A percentile compares a stretch with the other conserved stretches of the same genome.
phyloP scores from a whole-genome alignment of 371 early-diverging fungal genomes.

The Lichtheimia ornata region DNA sequence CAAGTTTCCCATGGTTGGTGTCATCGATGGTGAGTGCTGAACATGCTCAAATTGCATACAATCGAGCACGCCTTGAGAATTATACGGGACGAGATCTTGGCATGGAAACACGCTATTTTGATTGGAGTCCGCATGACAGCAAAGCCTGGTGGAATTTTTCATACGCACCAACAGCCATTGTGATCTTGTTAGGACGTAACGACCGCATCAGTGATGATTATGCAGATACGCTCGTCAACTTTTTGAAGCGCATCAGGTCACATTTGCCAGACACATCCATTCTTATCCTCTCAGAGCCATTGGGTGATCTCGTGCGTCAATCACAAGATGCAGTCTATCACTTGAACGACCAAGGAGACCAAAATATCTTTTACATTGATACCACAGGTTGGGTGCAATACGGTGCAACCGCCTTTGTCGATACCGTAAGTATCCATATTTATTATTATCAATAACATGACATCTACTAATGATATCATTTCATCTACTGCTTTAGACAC shows the following conservation, averaged over 20 bases:
- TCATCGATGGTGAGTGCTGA: conserved; percentile 28
- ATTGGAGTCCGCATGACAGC: conserved; percentile 17
- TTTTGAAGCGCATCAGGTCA: conserved; percentile 25
- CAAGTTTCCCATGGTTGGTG: conserved; percentile 43
- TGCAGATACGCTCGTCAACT: conserved; percentile 11
- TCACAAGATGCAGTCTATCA: conserved; percentile 39
- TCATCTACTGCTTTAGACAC: conserved; percentile 20
- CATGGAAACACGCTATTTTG: conserved; percentile 38
- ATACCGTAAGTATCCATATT: conserved; percentile 33
- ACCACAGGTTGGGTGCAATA: conserved; percentile 45
- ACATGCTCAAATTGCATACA: conserved; percentile 35
- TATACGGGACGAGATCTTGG: conserved; percentile 9
- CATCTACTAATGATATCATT: not conserved
- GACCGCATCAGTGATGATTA: conserved; percentile 26
- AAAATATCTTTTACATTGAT: conserved; percentile 40
- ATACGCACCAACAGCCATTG: conserved; percentile 23
- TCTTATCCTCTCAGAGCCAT: conserved; percentile 43
- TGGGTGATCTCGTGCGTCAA: conserved; percentile 38
- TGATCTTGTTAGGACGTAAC: conserved; percentile 31
- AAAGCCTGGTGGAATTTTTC: conserved; percentile 10
- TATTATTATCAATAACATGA: not conserved
- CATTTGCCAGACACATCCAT: conserved; percentile 22
- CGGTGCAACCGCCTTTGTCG: conserved; percentile 28
- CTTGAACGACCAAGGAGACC: conserved; percentile 28
- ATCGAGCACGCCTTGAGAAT: conserved; percentile 30